These are phyloP conservation scores for Beta lomatogona DNA, from an alignment of 179 eudicot species.

Conservation along the genomic window DNA sequence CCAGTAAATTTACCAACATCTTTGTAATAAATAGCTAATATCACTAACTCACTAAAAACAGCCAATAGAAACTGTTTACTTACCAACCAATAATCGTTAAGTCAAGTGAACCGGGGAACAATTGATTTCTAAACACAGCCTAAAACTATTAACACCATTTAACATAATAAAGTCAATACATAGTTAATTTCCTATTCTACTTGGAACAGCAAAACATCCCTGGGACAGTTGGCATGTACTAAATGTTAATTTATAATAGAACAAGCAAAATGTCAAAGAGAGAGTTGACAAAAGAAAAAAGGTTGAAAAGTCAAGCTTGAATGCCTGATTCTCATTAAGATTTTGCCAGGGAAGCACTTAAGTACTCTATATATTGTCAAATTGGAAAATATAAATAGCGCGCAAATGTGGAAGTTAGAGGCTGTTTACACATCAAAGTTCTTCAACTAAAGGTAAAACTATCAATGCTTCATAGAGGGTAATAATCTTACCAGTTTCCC, in stretches of 20 bases:
- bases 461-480: background rate
- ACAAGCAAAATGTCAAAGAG: slow-evolving; percentile 6
- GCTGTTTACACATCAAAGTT: background rate
- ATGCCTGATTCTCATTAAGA: background rate
- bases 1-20: too few species aligned
- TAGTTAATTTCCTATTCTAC: background rate
- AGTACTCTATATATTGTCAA: background rate
- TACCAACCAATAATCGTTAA: too few species aligned
- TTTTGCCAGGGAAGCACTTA: background rate
- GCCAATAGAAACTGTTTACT: too few species aligned
- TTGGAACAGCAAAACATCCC: slow-evolving; percentile 20
- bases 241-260: background rate
- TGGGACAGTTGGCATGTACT: slow-evolving; percentile 10
- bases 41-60: too few species aligned
- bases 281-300: slow-evolving; percentile 3
- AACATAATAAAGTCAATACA: slow-evolving; percentile 7
- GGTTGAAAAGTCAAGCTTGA: slow-evolving; percentile 15
- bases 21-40: too few species aligned
- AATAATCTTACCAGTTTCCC: slow-evolving; percentile 72
- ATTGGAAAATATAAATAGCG: background rate
- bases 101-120: background rate
- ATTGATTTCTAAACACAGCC: background rate
- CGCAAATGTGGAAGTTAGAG: background rate
- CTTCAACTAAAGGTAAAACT: background rate
- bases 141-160: background rate